Evolutionary conservation across 1,284 basidiomycete genomes (phyloP), one percentile per base, ranked within the genome.

Genomic region (Cerioporus squamosus): DNA sequence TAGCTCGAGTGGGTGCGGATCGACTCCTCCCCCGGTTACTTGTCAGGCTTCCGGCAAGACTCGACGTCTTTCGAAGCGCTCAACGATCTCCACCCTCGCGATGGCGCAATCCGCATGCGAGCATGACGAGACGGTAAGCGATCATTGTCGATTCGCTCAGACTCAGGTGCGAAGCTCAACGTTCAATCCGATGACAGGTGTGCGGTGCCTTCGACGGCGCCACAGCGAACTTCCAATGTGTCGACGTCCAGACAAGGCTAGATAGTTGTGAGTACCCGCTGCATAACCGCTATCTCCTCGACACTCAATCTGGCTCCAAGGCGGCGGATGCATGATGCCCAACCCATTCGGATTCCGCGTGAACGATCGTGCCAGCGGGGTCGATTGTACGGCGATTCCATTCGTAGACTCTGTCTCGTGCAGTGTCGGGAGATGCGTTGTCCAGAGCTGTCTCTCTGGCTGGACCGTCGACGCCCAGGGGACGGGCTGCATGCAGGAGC

Each of bases 371-470:
- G 36, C 48, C 3, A 51, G 26, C 10, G 74, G 74, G 7, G 49
- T 59, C n/a, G 72, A 77, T 61, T 75, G 74, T 60, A 68, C 70
- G 33, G 66, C 68, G 22, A 67, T 78, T 43, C 59, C 69, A 2
- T 57, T 68, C 38, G 72, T 72, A 40, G 52, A 61, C 22, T 62
- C 66, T 36, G 75, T 75, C 24, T 52, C 68, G 15, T 77, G 76
- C 59, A 53, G 63, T 8, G 36, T 36, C 12, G 72, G 75, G 22
- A 50, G 50, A 15, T 78, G 76, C 60, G 60, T 66, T n/a, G 69
- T 77, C 20, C 43, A 59, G 23, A 57, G 56, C 22, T 76, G 75
- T 61, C 51, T 60, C 15, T 47, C 52, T 20, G 73, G 73, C 17
- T 75, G 61, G 66, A 59, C 46, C 20, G 58, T 70, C 26, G 58